Base-by-base conservation (phyloP, 371 early-diverging fungal genomes). In the Blastocladiella emersonii region DNA sequence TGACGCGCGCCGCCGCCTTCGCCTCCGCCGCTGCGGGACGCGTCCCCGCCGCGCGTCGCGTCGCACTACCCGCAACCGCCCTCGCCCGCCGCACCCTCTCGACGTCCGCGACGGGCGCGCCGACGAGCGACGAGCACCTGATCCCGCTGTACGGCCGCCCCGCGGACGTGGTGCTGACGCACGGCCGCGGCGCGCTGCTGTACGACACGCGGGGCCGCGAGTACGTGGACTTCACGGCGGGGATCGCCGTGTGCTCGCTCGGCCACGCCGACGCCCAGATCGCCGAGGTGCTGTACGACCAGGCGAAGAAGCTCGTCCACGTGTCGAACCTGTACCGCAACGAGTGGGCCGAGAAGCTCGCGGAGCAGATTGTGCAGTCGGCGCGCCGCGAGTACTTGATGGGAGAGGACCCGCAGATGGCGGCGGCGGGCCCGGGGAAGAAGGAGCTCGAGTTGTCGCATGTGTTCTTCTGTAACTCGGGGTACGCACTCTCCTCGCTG, bases 201-300 rank as follows among this genome's bases (percentile, higher is more conserved):
- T 87, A 79, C 64, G 93, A 92, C 65, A 70, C 77, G 0, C 72
- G 71, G 21, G 81, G 84, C 63, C 77, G 85, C 25, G 67, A 71
- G 51, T 93, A 85, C 67, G 76, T 94, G 17, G 95, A 93, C 70
- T 83, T 93, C 64, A 84, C 84, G 0, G 85, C 93, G 1, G 93
- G 93, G 34, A 94, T 94, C 55, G 92, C 95, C 36, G 94, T 93
- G 49, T 86, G 79, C 56, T 89, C 92, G 10, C 77, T 94, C 0
- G 95, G 95, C 8, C 95, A 94, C 71, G 74, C 76, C 36, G 85
- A 92, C 68, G 71, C 78, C 13, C 78, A 84, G 35, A 78, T 93
- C 0, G 78, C 83, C 32, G 70, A 77, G 5, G 76, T 82, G 4
- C 65, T 93, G 15, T 70, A 70, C n/a, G 90, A 91, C 36, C 95